Percentiles rank a stretch among this genome's conserved stretches.
These are phyloP conservation scores for Candida xyloterini DNA, from an alignment of 805 yeast genomes.

Conservation along the genomic window DNA sequence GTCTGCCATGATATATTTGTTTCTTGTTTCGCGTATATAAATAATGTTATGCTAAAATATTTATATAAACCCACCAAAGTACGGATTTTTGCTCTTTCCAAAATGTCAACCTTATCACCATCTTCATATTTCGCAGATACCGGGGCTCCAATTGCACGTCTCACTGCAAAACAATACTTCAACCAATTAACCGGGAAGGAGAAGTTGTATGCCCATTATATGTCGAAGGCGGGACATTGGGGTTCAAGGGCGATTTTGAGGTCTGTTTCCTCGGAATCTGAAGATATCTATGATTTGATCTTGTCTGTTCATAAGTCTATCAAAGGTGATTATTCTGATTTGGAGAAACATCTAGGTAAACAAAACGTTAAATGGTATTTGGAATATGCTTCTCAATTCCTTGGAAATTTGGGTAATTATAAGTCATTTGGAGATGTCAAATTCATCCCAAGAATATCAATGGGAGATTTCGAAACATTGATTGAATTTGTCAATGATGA, in stretches of 20 bases:
- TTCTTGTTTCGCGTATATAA: slow-evolving; percentile 6
- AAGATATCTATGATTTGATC: slow-evolving; percentile 68
- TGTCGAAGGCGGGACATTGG: slow-evolving; percentile 78
- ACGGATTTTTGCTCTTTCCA: slow-evolving; percentile 3
- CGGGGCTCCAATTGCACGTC: slow-evolving; percentile 66
- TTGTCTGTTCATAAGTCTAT: slow-evolving; percentile 52
- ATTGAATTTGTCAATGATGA: slow-evolving; percentile 41
- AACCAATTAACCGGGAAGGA: slow-evolving; percentile 57
- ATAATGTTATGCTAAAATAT: slow-evolving; percentile 4
- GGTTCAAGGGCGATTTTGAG: slow-evolving; percentile 79
- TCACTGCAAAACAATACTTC: slow-evolving; percentile 68
- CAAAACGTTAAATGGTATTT: slow-evolving; percentile 47
- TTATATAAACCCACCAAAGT: slow-evolving; percentile 4
- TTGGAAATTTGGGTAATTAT: slow-evolving; percentile 72
- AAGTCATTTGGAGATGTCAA: slow-evolving; percentile 88
- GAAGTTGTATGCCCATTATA: slow-evolving; percentile 76
- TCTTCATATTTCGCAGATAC: slow-evolving; percentile 48
- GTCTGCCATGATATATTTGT: slow-evolving; percentile 10
- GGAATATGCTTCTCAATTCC: slow-evolving; percentile 73
- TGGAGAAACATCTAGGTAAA: slow-evolving; percentile 35
- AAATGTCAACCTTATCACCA: slow-evolving; percentile 17
- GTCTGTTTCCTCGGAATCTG: slow-evolving; percentile 82
- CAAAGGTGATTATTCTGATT: slow-evolving; percentile 44
- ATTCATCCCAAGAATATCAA: slow-evolving; percentile 65
- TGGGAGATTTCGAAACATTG: slow-evolving; percentile 47